Conservation (phyloP, 306 rosid genomes). For the Mucuna pruriens region DNA sequence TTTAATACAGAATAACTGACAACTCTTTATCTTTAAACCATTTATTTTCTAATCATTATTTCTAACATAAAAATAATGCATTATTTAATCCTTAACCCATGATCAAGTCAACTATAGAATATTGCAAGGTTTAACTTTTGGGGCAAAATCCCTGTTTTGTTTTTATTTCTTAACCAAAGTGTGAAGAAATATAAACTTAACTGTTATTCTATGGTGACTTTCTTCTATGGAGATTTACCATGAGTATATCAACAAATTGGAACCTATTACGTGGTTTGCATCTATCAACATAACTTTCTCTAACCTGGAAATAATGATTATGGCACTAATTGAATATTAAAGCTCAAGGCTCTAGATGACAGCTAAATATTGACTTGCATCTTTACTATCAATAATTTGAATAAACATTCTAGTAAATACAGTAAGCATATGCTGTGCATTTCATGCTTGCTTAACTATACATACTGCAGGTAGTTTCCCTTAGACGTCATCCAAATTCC, state of each 20-base stretch:
- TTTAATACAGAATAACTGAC: no score
- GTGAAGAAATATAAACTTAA: background rate
- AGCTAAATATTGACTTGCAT: background rate
- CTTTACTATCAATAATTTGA: background rate
- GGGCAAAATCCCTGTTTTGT: background rate
- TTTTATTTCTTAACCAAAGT: background rate
- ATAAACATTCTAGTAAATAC: background rate
- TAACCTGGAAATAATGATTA: background rate
- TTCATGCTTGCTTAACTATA: background rate
- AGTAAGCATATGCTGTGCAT: background rate
- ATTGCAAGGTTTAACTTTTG: background rate
- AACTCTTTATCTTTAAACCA: no score
- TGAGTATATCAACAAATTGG: background rate
- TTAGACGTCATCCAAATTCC: conserved; percentile 14
- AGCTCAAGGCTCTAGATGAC: background rate
- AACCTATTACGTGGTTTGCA: background rate
- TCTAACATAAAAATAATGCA: no score
- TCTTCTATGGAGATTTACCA: background rate
- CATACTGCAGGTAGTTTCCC: conserved; percentile 3
- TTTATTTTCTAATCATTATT: no score
- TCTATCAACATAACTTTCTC: background rate
- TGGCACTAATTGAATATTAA: background rate
- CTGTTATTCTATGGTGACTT: background rate
- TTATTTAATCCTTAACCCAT: background rate
- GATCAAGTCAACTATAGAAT: background rate